Percentiles rank a stretch among this genome's conserved stretches.
These are phyloP conservation scores for Petunia secreta DNA, from an alignment of 257 asterid genomes.

Conservation along the genomic window DNA sequence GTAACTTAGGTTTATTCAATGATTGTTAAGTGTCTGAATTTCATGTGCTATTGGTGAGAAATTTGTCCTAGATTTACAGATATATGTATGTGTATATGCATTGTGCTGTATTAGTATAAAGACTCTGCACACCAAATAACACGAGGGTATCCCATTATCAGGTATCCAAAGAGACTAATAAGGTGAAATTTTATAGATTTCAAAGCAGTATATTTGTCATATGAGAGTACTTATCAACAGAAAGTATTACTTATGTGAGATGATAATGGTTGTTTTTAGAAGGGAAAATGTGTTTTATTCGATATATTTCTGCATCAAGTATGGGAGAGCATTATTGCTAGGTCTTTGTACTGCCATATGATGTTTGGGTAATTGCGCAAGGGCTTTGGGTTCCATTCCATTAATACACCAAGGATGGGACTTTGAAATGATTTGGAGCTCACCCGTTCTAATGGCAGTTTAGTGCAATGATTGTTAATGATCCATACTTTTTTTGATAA, in stretches of 20 bases:
- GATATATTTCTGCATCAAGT: too few relatives aligned
- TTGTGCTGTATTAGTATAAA: too few relatives aligned
- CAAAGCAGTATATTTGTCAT: too few relatives aligned
- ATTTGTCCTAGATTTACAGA: not conserved
- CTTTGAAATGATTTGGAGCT: not conserved
- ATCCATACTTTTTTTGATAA: too few relatives aligned
- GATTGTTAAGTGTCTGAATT: not conserved
- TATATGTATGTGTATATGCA: not conserved
- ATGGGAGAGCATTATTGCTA: not conserved
- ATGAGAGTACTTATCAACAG: too few relatives aligned
- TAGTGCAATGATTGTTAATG: not conserved
- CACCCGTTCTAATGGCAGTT: slow-evolving; percentile 20
- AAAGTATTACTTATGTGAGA: too few relatives aligned
- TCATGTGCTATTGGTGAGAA: not conserved
- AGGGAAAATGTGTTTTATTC: too few relatives aligned
- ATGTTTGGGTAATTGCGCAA: slow-evolving; percentile 20
- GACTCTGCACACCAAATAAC: too few relatives aligned
- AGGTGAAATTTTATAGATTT: too few relatives aligned
- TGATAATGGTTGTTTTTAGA: too few relatives aligned
- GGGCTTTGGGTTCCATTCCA: slow-evolving; percentile 22
- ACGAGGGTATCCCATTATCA: too few relatives aligned
- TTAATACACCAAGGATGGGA: not conserved
- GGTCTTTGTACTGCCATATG: slow-evolving; percentile 22
- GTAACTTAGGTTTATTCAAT: not conserved
- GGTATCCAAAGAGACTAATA: too few relatives aligned